Evolutionary conservation across 352 stramenopile species (phyloP).

Genomic region (Plasmopara halstedii): DNA sequence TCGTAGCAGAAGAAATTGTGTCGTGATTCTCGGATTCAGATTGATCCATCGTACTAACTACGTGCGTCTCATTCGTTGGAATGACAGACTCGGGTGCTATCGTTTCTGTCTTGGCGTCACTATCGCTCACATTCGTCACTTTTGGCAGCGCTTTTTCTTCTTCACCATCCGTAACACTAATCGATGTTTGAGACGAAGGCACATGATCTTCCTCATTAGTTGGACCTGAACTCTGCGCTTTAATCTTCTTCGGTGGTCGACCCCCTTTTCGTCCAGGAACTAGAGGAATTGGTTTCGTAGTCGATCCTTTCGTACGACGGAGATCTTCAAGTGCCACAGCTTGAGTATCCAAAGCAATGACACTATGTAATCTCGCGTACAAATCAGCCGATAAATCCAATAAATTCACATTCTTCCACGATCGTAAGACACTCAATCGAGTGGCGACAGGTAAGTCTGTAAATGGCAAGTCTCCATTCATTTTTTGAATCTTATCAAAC

Average conservation of each 20-base stretch:
- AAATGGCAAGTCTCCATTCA: conserved; percentile 22
- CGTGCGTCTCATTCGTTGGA: neutral
- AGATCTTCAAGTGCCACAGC: conserved; percentile 22
- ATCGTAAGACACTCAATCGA: conserved; percentile 18
- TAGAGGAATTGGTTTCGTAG: neutral
- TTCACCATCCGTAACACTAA: conserved; percentile 14
- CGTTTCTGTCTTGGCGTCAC: neutral
- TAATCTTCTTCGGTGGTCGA: conserved; percentile 9
- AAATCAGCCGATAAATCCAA: conserved; percentile 24
- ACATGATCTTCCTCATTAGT: conserved; percentile 11
- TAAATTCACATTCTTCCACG: conserved; percentile 30
- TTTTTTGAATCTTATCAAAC: conserved; percentile 29
- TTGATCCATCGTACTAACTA: neutral
- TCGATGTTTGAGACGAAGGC: conserved; percentile 11
- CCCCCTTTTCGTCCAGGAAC: conserved; percentile 1
- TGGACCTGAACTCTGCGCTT: neutral
- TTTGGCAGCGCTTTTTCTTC: too few relatives aligned
- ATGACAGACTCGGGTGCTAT: neutral
- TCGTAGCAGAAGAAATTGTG: too few relatives aligned
- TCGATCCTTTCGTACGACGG: conserved; percentile 13
- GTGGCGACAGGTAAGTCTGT: conserved; percentile 7
- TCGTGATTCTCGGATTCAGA: too few relatives aligned
- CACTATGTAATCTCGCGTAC: conserved; percentile 12
- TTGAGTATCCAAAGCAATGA: conserved; percentile 19
- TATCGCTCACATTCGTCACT: neutral